Evolutionary conservation across 345 rosid genomes (phyloP), one percentile per base, ranked within the genome.

Genomic region (Salix koriyanagi): DNA sequence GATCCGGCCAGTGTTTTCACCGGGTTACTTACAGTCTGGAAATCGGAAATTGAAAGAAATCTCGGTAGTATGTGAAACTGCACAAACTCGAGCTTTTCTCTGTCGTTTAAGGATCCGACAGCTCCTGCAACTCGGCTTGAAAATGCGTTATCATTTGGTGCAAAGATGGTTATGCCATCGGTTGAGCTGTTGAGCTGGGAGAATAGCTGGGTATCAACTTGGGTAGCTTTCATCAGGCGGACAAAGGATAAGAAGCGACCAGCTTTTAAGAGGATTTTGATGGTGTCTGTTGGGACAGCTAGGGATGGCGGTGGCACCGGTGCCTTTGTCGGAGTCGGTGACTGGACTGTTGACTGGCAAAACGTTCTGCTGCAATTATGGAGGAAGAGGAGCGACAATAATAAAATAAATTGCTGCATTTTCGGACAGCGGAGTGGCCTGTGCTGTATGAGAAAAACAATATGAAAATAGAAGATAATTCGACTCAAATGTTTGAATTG

Each of bases 141-240:
- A 26, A 80, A 80, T 0, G 83, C 80, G 0, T 25, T 14, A 50
- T 80, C 83, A 14, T 23, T 61, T 6, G 83, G 83, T 1, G 77
- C 83, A 39, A 76, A 76, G 19, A 80, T 64, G 28, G 83, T 80
- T 5, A 80, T 52, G 23, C 83, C 83, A 25, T 76, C 76, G 42
- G 68, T 67, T 4, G 79, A 72, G 65, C 69, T 76, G 64, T 80
- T 80, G 41, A 80, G 79, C 39, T 71, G 77, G 26, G 76, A 42
- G 15, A 25, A 26, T 25, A 80, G 14, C 25, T 80, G 83, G 23
- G 37, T 44, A 26, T 72, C 77, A 2, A 70, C 67, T 6, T 46
- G 71, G 12, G 80, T 68, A 28, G 83, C 64, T 48, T 76, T 72
- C 34, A 80, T 58, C 19, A 76, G 77, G 19, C 83, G 79, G 74